Evolutionary conservation across 257 asterid genomes (phyloP).

Genomic region (Plantago ovata): DNA sequence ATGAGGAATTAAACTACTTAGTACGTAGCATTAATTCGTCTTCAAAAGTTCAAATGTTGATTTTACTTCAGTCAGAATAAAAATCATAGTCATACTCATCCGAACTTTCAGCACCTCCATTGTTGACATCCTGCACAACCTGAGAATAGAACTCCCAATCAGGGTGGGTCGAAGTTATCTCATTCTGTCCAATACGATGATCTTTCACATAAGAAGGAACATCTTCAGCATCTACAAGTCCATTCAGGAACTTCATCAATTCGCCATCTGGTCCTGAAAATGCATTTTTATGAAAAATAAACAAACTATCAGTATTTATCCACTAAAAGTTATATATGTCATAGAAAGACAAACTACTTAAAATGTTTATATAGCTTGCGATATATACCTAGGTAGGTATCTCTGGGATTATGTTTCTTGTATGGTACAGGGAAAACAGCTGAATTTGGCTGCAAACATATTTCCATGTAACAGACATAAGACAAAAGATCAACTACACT

Average conservation of each 20-base stretch:
- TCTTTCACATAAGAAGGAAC: conserved; percentile 46
- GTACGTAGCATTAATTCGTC: no score
- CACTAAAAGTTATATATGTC: background rate
- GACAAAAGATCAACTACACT: background rate
- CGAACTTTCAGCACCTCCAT: background rate
- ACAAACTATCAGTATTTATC: background rate
- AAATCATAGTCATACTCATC: no score
- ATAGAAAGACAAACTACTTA: no score
- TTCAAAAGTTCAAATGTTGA: no score
- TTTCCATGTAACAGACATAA: no score
- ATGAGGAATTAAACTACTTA: no score
- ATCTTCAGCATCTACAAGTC: conserved; percentile 33
- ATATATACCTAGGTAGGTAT: conserved; percentile 33
- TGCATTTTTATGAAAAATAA: no score
- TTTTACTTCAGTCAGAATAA: no score
- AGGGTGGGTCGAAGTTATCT: conserved; percentile 35
- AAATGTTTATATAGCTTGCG: background rate
- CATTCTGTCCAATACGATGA: conserved; percentile 41
- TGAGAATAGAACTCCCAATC: conserved; percentile 38
- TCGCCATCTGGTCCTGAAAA: conserved; percentile 31
- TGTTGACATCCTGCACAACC: conserved; percentile 20
- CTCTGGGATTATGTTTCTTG: conserved; percentile 28
- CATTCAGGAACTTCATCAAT: conserved; percentile 33
- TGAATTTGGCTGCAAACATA: conserved; percentile 38
- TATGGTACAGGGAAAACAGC: conserved; percentile 39